Percentiles rank a stretch among this genome's conserved stretches.
Evolutionary conservation across 257 asterid species (phyloP).

Genomic region (Solanum dulcamara): DNA sequence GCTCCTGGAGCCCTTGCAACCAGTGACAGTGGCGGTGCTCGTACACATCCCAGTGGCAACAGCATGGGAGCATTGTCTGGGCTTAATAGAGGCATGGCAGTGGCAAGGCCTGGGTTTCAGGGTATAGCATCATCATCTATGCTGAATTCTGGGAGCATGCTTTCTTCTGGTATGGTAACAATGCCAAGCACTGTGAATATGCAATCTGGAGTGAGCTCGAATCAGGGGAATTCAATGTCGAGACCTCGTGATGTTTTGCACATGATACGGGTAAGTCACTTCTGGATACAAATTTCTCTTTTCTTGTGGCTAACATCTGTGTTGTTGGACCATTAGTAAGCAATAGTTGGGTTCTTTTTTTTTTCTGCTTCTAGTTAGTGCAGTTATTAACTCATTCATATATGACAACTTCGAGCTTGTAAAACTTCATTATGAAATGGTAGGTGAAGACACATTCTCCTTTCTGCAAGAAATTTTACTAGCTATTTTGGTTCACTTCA

Average conservation of each 20-base stretch:
- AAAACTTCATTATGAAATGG: background rate
- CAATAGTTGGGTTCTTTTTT: background rate
- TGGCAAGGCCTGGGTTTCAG: conserved; percentile 69
- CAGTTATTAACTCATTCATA: background rate
- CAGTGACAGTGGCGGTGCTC: conserved; percentile 52
- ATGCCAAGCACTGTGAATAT: conserved; percentile 36
- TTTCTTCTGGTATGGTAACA: conserved; percentile 51
- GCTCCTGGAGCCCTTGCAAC: conserved; percentile 59
- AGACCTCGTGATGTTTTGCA: conserved; percentile 64
- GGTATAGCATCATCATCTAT: conserved; percentile 56
- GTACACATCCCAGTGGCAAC: conserved; percentile 56
- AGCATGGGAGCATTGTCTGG: conserved; percentile 47
- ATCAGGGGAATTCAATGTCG: conserved; percentile 52
- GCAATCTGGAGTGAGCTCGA: conserved; percentile 53
- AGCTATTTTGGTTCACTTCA: background rate
- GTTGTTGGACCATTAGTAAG: background rate
- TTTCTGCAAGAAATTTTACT: background rate
- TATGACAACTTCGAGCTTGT: background rate
- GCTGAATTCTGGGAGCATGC: conserved; percentile 52
- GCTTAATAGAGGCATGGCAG: conserved; percentile 50
- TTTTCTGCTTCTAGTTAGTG: background rate
- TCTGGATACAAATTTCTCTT: background rate
- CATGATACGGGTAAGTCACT: conserved; percentile 56
- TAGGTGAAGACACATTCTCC: background rate
- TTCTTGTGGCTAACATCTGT: background rate